phyloP scores from a whole-genome alignment of 2,329 filamentous ascomycete genomes.

The Fusarium drepaniforme region DNA sequence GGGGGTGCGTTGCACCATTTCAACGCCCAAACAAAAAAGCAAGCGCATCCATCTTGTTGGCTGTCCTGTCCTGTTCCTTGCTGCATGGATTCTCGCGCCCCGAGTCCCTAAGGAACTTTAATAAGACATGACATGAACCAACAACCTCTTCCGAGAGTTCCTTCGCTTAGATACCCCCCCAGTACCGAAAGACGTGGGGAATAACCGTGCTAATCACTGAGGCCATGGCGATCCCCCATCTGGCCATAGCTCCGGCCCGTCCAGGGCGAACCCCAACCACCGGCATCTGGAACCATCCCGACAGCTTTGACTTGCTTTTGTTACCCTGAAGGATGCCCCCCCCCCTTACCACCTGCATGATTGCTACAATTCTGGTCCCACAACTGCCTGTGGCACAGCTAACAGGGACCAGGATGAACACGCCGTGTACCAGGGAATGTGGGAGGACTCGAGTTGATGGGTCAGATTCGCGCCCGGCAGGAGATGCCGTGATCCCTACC shows the following conservation, averaged over 20 bases:
- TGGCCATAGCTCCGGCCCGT: background rate
- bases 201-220: background rate
- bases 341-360: background rate
- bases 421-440: slow-evolving; percentile 2
- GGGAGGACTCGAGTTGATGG: background rate
- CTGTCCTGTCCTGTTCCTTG: background rate
- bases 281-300: background rate
- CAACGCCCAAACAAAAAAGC: background rate
- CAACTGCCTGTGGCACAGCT: background rate
- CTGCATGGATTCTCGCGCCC: background rate
- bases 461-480: slow-evolving; percentile 1
- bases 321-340: background rate
- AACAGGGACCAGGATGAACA: slow-evolving; percentile 8
- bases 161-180: background rate
- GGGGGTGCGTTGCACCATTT: background rate
- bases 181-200: background rate
- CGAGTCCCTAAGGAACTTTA: background rate
- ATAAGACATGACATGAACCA: slow-evolving; percentile 1
- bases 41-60: background rate
- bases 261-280: background rate
- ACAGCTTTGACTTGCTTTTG: background rate
- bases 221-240: background rate
- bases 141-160: background rate
- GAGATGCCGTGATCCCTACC: background rate
- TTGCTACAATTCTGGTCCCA: background rate